Base-by-base conservation (phyloP, 2,329 filamentous ascomycete species). In the Beauveria sp. region DNA sequence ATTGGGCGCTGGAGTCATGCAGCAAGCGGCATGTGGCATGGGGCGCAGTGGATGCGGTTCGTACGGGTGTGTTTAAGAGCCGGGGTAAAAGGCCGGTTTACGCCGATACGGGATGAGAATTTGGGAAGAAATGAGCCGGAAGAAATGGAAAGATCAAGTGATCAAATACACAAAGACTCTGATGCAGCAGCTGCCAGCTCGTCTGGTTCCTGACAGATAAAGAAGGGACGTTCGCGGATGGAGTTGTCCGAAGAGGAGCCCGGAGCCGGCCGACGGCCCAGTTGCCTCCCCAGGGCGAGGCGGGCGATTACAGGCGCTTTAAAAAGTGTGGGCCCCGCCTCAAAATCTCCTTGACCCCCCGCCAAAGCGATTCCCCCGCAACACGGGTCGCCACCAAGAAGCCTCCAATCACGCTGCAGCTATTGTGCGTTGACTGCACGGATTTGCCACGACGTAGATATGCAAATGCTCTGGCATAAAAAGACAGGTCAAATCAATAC, bases 181-280 rank as follows among this genome's bases (percentile, higher is more conserved):
- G 12, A 38, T 38, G 12, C 5, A 38, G 34, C 34, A 14, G 2
- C 34, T 5, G 34, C 12, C 34, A 38, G 12, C 12, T 14, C 12
- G 12, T 38, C 12, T 38, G 5, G 12, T 38, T 14, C 5, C 5
- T 38, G 12, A 38, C 1, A 14, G 34, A 14, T 38, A 48, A 48
- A 7, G 14, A 43, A n/a, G 18, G 31, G 31, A 42, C 31, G n/a
- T 40, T 20, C 8, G 28, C 43, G 28, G 42, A 34, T 59, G 55
- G 55, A 50, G 31, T 18, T 34, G 14, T 22, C 55, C 45, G 55
- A 59, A 50, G 20, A 22, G 22, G 18, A 28, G 43, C 26, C 42
- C 60, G 60, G 60, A 61, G 60, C 60, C 60, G 60, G 60, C 60
- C 60, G 60, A 61, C 22, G 51, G 10, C n/a, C 34, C 34, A 38